Evolutionary conservation across 1,284 basidiomycete species (phyloP), one percentile per base, ranked within the genome.

Genomic region (Melampsora medusae): DNA sequence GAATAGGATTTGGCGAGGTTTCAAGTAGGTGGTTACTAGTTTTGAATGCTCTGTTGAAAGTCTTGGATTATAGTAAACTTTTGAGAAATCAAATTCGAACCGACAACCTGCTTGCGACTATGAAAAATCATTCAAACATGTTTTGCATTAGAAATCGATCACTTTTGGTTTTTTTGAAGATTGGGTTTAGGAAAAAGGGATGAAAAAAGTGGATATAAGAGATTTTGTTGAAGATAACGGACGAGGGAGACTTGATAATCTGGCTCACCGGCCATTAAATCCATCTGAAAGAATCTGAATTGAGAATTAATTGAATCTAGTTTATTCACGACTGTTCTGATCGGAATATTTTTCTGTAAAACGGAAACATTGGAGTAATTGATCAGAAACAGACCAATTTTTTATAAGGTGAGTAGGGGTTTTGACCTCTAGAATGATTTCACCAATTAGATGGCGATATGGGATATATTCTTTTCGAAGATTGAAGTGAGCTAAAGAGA

Each of bases 51-150:
- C 97, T 0, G 89, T 89, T 78, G 93, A 91, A 48, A 99, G 84
- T 22, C 97, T 89, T 22, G 94, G 96, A 85, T 99, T 99, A 94
- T 95, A 99, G 84, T 99, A 99, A 2, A 99, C 97, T 80, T 89
- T 87, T 10, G 91, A 90, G 81, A 99, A 99, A 82, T 99, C 95
- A 80, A 99, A 98, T 0, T 88, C 90, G 83, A 98, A 99, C 17
- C 85, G 85, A 83, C 94, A 98, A 79, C 89, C 88, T 7, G 89
- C 88, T 85, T 97, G 93, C 78, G 87, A 87, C 92, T 95, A 81
- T 25, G 14, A 70, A 19, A 17, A 59, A 31, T 31, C 46, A 35
- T 22, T 50, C 22, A 49, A 35, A 60, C 22, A 59, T 7, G 0
- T 62, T 17, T 4, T 9, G 14, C n/a, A 42, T 22, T 14, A 22